phyloP scores from a whole-genome alignment of 2,329 filamentous ascomycete species.

The Penicillium sp. region DNA sequence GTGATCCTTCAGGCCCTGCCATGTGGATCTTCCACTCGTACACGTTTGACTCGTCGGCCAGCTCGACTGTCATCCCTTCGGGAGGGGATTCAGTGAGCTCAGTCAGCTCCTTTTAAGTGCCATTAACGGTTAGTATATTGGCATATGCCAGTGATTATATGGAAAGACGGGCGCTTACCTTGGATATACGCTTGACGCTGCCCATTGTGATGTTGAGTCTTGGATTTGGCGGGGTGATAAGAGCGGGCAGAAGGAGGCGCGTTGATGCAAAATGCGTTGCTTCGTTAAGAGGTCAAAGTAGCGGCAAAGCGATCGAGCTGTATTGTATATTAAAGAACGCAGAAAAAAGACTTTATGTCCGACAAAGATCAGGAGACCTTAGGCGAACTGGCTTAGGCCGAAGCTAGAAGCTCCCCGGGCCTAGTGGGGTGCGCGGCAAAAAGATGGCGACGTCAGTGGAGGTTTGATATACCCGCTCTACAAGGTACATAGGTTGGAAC shows the following conservation, averaged over 20 bases:
- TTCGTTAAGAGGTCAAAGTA: no score
- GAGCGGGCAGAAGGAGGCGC: slow-evolving; percentile 13
- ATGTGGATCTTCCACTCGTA: slow-evolving; percentile 67
- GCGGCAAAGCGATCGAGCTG: background rate
- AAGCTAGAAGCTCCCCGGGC: slow-evolving; percentile 15
- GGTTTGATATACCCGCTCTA: background rate
- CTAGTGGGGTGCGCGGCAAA: slow-evolving; percentile 9
- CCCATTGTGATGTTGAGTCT: slow-evolving; percentile 32
- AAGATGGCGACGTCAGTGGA: slow-evolving; percentile 28
- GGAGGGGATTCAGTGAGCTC: slow-evolving; percentile 58
- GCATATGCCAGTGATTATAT: background rate
- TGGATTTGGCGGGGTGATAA: slow-evolving; percentile 14
- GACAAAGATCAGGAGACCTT: background rate
- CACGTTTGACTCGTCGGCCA: slow-evolving; percentile 63
- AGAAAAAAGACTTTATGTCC: background rate
- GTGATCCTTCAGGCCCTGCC: slow-evolving; percentile 63
- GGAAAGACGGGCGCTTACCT: slow-evolving; percentile 30
- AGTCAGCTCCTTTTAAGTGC: slow-evolving; percentile 55
- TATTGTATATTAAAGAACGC: background rate
- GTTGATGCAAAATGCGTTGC: background rate
- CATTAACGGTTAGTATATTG: background rate
- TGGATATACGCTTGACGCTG: slow-evolving; percentile 50
- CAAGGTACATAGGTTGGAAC: no score
- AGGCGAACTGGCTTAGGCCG: background rate
- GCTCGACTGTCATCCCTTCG: slow-evolving; percentile 55